These are phyloP conservation scores for Talaromyces sp. DNA, from an alignment of 2,329 filamentous ascomycete species.

Conservation along the genomic window DNA sequence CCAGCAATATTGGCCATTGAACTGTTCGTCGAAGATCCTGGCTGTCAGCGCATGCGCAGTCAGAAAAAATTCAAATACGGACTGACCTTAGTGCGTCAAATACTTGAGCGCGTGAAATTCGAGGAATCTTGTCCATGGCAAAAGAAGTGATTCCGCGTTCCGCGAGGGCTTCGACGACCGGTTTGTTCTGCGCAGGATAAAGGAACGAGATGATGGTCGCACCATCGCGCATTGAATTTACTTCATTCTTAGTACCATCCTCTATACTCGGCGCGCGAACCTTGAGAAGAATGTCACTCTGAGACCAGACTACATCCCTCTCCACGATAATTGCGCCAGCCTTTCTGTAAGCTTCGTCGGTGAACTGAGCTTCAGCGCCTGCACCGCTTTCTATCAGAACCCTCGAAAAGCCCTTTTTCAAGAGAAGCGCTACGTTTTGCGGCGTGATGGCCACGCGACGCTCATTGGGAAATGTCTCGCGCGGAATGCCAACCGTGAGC, in stretches of 20 bases:
- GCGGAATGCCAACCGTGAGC: constrained; percentile 74
- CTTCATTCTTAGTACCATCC: constrained; percentile 59
- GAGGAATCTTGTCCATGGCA: constrained; percentile 89
- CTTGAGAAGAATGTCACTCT: constrained; percentile 77
- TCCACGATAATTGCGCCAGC: constrained; percentile 77
- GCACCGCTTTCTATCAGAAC: constrained; percentile 78
- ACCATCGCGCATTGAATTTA: constrained; percentile 63
- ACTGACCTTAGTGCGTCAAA: constrained; percentile 69
- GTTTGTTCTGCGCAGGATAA: constrained; percentile 75
- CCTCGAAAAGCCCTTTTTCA: constrained; percentile 79
- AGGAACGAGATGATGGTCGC: constrained; percentile 79
- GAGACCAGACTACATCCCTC: constrained; percentile 64
- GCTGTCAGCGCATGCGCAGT: not conserved
- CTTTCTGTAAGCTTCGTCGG: constrained; percentile 70
- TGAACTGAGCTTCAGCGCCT: constrained; percentile 72
- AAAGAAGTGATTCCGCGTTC: constrained; percentile 70
- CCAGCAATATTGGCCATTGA: constrained; percentile 95
- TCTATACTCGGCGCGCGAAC: constrained; percentile 66
- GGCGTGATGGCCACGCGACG: constrained; percentile 81
- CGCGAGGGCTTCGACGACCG: constrained; percentile 69
- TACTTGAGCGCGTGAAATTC: constrained; percentile 82
- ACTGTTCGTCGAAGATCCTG: constrained; percentile 41
- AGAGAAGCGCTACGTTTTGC: constrained; percentile 72
- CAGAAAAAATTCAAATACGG: not conserved
- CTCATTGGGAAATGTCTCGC: constrained; percentile 74